Evolutionary conservation across 2,329 filamentous ascomycete genomes (phyloP).

Genomic region (Aspergillus ochraceus): DNA sequence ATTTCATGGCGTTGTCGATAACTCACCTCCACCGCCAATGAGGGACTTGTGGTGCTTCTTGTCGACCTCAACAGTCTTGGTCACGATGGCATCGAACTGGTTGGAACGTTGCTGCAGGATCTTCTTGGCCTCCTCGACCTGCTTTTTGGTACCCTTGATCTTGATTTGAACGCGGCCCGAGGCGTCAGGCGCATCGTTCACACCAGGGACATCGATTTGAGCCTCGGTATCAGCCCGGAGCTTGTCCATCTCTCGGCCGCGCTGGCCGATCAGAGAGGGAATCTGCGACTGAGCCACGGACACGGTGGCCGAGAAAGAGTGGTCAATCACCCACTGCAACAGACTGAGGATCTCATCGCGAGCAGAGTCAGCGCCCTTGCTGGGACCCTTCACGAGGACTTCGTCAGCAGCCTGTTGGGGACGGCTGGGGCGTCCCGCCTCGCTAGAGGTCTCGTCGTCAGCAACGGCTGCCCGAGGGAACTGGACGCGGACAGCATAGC

Average conservation of each 20-base stretch:
- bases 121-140: constrained; percentile 90
- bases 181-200: constrained; percentile 66
- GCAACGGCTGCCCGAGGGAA: constrained; percentile 70
- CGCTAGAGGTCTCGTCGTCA: constrained; percentile 74
- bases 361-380: constrained; percentile 87
- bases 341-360: constrained; percentile 88
- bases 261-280: constrained; percentile 88
- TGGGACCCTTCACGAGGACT: constrained; percentile 86
- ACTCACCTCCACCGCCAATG: constrained; percentile 84
- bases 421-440: constrained; percentile 61
- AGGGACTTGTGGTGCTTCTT: constrained; percentile 84
- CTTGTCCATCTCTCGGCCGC: constrained; percentile 87
- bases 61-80: constrained; percentile 83
- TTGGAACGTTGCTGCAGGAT: constrained; percentile 81
- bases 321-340: constrained; percentile 86
- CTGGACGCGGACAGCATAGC: constrained; percentile 92
- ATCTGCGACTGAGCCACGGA: constrained; percentile 88
- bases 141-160: constrained; percentile 87
- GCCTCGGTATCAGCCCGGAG: constrained; percentile 81
- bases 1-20: not conserved
- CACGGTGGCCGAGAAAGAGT: constrained; percentile 75
- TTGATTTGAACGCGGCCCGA: constrained; percentile 77
- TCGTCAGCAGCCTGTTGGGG: constrained; percentile 80
- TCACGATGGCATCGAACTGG: constrained; percentile 86
- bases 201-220: constrained; percentile 86